Conservation (phyloP, 805 yeast species). For the Metschnikowia proteae region DNA sequence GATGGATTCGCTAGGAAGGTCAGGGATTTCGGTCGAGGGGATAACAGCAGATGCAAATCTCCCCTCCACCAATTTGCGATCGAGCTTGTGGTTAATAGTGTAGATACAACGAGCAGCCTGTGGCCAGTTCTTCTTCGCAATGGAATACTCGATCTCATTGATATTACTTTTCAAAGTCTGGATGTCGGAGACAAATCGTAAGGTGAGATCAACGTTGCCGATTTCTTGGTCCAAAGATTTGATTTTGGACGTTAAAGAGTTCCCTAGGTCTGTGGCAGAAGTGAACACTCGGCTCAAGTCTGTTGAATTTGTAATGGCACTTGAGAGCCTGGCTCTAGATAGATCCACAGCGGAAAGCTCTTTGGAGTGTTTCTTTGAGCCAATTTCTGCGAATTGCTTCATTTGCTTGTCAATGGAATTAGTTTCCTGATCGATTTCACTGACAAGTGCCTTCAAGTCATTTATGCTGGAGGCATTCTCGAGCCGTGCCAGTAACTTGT, state of each 20-base stretch:
- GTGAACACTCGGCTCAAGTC: constrained; percentile 51
- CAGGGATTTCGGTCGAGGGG: constrained; percentile 84
- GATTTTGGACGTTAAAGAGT: constrained; percentile 64
- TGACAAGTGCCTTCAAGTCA: constrained; percentile 27
- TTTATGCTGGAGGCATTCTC: constrained; percentile 23
- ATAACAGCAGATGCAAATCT: constrained; percentile 74
- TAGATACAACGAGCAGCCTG: constrained; percentile 70
- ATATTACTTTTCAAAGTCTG: constrained; percentile 64
- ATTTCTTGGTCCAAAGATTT: constrained; percentile 68
- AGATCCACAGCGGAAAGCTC: constrained; percentile 52
- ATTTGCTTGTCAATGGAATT: constrained; percentile 25
- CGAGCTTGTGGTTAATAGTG: constrained; percentile 41
- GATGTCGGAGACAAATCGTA: constrained; percentile 61
- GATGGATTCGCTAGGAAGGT: constrained; percentile 59
- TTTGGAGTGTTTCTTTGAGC: constrained; percentile 31
- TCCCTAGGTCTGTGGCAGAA: constrained; percentile 62
- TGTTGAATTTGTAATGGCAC: constrained; percentile 55
- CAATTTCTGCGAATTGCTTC: constrained; percentile 21
- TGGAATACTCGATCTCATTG: constrained; percentile 61
- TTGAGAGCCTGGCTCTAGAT: constrained; percentile 58
- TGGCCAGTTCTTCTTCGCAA: constrained; percentile 66
- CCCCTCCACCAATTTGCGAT: constrained; percentile 52
- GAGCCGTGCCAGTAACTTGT: constrained; percentile 12
- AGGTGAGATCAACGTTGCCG: constrained; percentile 56
- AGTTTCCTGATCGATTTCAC: constrained; percentile 27